phyloP scores from a whole-genome alignment of 2,329 filamentous ascomycete species.

The Xylaria digitata region DNA sequence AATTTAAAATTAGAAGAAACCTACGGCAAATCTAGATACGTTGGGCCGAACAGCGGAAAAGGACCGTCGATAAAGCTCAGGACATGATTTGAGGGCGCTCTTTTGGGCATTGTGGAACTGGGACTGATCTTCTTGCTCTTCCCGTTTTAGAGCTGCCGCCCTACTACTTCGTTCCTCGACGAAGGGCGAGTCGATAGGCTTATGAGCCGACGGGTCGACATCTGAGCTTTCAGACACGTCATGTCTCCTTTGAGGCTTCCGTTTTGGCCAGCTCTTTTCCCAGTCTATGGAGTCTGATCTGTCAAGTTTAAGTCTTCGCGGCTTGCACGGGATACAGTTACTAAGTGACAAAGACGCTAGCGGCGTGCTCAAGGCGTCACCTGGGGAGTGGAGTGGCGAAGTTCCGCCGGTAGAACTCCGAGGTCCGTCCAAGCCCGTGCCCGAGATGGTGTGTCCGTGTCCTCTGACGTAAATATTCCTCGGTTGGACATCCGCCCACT shows the following conservation, averaged over 20 bases:
- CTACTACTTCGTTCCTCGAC: conserved; percentile 17
- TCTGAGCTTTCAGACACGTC: conserved; percentile 46
- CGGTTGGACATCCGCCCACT: conserved; percentile 4
- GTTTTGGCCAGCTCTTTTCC: conserved; percentile 45
- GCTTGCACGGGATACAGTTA: conserved; percentile 30
- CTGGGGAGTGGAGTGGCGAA: conserved; percentile 33
- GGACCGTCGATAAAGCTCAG: conserved; percentile 43
- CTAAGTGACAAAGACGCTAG: conserved; percentile 33
- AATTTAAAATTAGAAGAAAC: not conserved
- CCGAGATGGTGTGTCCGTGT: conserved; percentile 29
- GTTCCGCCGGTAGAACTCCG: conserved; percentile 41
- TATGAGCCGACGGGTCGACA: conserved; percentile 18
- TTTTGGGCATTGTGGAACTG: conserved; percentile 35
- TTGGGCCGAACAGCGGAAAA: conserved; percentile 6
- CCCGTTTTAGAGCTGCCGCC: conserved; percentile 21
- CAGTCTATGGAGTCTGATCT: conserved; percentile 44
- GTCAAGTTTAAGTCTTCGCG: conserved; percentile 36
- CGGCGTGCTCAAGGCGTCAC: conserved; percentile 31
- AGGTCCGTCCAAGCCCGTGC: conserved; percentile 46
- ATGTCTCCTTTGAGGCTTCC: conserved; percentile 45
- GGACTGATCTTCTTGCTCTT: conserved; percentile 30
- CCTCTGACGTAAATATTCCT: conserved; percentile 9
- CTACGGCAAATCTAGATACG: conserved; percentile 27
- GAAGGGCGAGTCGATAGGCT: conserved; percentile 12
- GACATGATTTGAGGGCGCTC: conserved; percentile 45